A percentile compares a stretch with the other conserved stretches of the same genome.
These are phyloP conservation scores for Naematelia aurantialba DNA, from an alignment of 768 basidiomycete genomes.

Conservation along the genomic window DNA sequence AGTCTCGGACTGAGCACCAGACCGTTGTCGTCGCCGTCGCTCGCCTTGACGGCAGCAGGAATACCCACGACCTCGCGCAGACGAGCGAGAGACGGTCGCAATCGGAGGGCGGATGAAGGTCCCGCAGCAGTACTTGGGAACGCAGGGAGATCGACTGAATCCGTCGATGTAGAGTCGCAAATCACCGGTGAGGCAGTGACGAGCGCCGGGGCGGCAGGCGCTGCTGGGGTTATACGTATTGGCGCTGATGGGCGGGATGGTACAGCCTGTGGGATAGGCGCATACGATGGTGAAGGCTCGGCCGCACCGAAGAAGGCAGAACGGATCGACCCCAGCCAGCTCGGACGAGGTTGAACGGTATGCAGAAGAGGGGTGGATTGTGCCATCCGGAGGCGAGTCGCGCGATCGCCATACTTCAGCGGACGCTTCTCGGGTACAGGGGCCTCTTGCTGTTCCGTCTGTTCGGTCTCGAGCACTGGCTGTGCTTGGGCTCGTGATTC, in stretches of 20 bases:
- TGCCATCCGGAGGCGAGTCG: background rate
- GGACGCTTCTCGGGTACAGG: background rate
- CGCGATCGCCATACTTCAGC: background rate
- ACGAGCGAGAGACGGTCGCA: slow-evolving; percentile 27
- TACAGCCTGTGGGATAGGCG: slow-evolving; percentile 3
- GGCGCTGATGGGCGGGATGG: background rate
- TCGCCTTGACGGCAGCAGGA: background rate
- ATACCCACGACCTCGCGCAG: slow-evolving; percentile 19
- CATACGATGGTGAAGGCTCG: background rate
- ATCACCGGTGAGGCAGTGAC: slow-evolving; percentile 37
- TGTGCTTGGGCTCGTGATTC: background rate
- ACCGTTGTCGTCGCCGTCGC: slow-evolving; percentile 4
- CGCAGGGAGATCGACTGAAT: slow-evolving; percentile 45
- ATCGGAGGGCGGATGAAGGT: slow-evolving; percentile 17
- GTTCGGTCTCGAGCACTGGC: background rate
- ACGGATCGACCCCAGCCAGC: slow-evolving; percentile 4
- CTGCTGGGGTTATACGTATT: background rate
- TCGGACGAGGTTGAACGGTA: background rate
- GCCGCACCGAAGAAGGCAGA: background rate
- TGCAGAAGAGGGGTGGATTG: background rate
- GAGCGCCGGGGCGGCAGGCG: slow-evolving; percentile 19
- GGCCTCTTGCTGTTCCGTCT: background rate
- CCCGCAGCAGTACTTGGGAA: slow-evolving; percentile 12
- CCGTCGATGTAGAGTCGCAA: slow-evolving; percentile 41
- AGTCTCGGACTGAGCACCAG: slow-evolving; percentile 25